Percentiles rank a stretch among this genome's conserved stretches.
These are phyloP conservation scores for Rhizopogon roseolus DNA, from an alignment of 768 basidiomycete genomes.

Conservation along the genomic window DNA sequence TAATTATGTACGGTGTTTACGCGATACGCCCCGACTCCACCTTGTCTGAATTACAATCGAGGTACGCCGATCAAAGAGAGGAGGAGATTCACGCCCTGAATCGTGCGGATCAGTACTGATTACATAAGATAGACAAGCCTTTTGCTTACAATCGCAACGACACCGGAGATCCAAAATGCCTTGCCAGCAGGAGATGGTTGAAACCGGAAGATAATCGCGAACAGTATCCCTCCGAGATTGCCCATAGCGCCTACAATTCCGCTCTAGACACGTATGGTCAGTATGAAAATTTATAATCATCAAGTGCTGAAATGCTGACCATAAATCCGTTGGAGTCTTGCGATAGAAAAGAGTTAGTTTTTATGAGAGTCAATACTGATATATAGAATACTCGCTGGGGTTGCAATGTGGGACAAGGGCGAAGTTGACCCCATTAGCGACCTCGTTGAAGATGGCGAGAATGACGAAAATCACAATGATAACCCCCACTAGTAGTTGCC, in stretches of 20 bases:
- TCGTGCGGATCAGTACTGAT: neutral
- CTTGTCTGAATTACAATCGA: neutral
- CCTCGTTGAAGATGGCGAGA: constrained; percentile 34
- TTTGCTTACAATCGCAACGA: constrained; percentile 30
- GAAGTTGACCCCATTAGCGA: constrained; percentile 48
- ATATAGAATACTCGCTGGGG: constrained; percentile 25
- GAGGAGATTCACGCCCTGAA: constrained; percentile 15
- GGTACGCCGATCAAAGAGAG: constrained; percentile 16
- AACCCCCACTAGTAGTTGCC: constrained; percentile 16
- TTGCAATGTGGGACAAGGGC: constrained; percentile 49
- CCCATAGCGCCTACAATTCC: constrained; percentile 37
- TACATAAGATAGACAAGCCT: neutral
- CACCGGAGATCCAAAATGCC: constrained; percentile 44
- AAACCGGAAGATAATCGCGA: constrained; percentile 45
- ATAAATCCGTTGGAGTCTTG: constrained; percentile 29
- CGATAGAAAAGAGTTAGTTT: neutral
- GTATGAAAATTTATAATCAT: neutral
- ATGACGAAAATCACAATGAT: constrained; percentile 37
- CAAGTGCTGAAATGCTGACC: constrained; percentile 12
- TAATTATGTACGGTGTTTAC: too few relatives aligned
- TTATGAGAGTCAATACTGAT: constrained; percentile 2
- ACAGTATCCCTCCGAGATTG: constrained; percentile 43
- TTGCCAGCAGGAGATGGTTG: constrained; percentile 33
- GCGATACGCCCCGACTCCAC: neutral
- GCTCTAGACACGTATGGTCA: constrained; percentile 11